Evolutionary conservation across 2,329 filamentous ascomycete genomes (phyloP), one percentile per base, ranked within the genome.

Genomic region (Juglanconis juglandina): DNA sequence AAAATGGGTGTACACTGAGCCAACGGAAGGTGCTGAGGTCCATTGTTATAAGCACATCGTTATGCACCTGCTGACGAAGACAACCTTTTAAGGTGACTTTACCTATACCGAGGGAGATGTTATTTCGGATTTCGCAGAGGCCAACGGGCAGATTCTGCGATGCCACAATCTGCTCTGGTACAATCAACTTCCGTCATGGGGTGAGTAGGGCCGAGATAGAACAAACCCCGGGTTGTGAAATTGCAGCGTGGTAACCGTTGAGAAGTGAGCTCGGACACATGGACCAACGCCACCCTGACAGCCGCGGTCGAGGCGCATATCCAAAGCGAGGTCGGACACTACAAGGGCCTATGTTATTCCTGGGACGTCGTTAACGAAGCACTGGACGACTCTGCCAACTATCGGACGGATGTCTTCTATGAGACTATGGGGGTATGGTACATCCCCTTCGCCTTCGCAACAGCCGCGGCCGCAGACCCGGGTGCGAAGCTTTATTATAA

Each of bases 341-440:
- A 82, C 75, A 80, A 81, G 69, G 81, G 83, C 59, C 76, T 82
- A 66, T 87, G 85, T 71, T 83, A 84, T 68, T 78, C 80, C 39
- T 89, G 85, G 85, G 86, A 89, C 59, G 86, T 89, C 0, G 79
- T 87, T 34, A 89, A 89, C 69, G 85, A 89, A 73, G 82, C 80
- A 2, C 76, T 86, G 35, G 78, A 81, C 56, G 85, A 87, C n/a
- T 79, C 83, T 64, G 84, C 83, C 13, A 78, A 75, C 7, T 83
- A 76, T 71, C 76, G 84, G 58, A 66, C 75, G 54, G 76, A 72
- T 56, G 77, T 86, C 62, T 88, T 85, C 72, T 79, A 80, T 69
- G 70, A 77, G 30, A 78, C 78, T 30, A 78, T 88, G 33, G 84
- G 84, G 13, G 77, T 78, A 9, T 76, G 77, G 35, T 89, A 82